phyloP scores from a whole-genome alignment of 1,139 yeast genomes.

The Suhomyces terraborum region DNA sequence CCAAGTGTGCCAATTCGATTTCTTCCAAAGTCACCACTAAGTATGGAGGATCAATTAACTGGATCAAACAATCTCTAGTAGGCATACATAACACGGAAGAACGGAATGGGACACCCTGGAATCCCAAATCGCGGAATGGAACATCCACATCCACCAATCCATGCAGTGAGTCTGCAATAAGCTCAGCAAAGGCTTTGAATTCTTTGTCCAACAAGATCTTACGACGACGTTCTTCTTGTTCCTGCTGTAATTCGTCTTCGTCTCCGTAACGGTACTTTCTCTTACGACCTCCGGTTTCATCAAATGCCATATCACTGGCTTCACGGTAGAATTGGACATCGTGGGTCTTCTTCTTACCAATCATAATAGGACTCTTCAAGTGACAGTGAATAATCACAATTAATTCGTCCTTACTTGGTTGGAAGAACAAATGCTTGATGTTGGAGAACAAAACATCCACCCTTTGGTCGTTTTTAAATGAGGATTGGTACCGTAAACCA shows the following conservation, averaged over 20 bases:
- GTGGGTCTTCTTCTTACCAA: constrained; percentile 93
- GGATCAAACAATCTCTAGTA: constrained; percentile 93
- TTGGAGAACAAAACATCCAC: constrained; percentile 88
- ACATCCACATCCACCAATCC: constrained; percentile 85
- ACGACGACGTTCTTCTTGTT: constrained; percentile 95
- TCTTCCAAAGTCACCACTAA: constrained; percentile 88
- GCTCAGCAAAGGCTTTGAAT: constrained; percentile 85
- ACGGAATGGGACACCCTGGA: constrained; percentile 96
- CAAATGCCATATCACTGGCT: constrained; percentile 94
- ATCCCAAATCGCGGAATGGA: constrained; percentile 95
- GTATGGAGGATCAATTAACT: constrained; percentile 93
- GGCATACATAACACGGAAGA: constrained; percentile 96
- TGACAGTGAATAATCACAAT: constrained; percentile 92
- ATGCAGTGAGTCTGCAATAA: constrained; percentile 82
- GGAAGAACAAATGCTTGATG: constrained; percentile 91
- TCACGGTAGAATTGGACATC: constrained; percentile 97
- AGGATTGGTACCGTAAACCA: constrained; percentile 90
- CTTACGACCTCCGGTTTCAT: constrained; percentile 95
- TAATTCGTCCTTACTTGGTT: constrained; percentile 93
- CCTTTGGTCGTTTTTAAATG: constrained; percentile 77
- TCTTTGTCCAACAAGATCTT: constrained; percentile 90
- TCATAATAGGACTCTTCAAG: constrained; percentile 88
- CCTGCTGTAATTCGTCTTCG: constrained; percentile 97
- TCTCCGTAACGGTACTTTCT: constrained; percentile 92
- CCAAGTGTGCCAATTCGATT: constrained; percentile 92